Conservation (phyloP, 495 filamentous ascomycete genomes). For the Aspergillus panamensis region DNA sequence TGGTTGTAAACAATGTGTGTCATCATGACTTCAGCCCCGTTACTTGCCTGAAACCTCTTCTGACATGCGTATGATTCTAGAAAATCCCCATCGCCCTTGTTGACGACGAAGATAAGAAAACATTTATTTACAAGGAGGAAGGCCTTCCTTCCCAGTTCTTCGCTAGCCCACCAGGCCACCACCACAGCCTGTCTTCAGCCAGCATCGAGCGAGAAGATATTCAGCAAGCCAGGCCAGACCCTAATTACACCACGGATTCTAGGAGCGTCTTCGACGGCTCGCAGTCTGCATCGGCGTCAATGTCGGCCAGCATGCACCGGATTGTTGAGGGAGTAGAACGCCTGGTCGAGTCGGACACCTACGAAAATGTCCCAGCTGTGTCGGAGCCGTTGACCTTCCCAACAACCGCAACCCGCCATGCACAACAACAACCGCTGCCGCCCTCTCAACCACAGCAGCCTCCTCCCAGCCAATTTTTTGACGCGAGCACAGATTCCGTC, state of each 20-base stretch:
- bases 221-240: conserved; percentile 29
- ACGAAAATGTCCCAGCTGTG: conserved; percentile 40
- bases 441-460: background rate
- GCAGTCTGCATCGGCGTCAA: conserved; percentile 45
- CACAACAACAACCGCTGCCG: conserved; percentile 17
- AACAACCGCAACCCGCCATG: conserved; percentile 17
- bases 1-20: conserved; percentile 53
- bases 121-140: conserved; percentile 55
- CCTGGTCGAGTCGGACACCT: conserved; percentile 55
- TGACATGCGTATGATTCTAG: conserved; percentile 19
- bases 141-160: conserved; percentile 49
- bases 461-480: conserved; percentile 28
- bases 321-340: conserved; percentile 61
- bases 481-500: conserved; percentile 20
- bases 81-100: conserved; percentile 46
- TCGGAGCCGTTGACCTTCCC: conserved; percentile 28
- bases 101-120: conserved; percentile 47
- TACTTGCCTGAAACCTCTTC: background rate
- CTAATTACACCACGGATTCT: conserved; percentile 32
- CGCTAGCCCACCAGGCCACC: conserved; percentile 40
- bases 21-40: background rate
- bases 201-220: conserved; percentile 48
- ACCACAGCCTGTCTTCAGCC: conserved; percentile 36
- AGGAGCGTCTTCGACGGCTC: conserved; percentile 42
- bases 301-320: conserved; percentile 51